These are phyloP conservation scores for Castanea crenata DNA, from an alignment of 306 rosid genomes.

Conservation along the genomic window DNA sequence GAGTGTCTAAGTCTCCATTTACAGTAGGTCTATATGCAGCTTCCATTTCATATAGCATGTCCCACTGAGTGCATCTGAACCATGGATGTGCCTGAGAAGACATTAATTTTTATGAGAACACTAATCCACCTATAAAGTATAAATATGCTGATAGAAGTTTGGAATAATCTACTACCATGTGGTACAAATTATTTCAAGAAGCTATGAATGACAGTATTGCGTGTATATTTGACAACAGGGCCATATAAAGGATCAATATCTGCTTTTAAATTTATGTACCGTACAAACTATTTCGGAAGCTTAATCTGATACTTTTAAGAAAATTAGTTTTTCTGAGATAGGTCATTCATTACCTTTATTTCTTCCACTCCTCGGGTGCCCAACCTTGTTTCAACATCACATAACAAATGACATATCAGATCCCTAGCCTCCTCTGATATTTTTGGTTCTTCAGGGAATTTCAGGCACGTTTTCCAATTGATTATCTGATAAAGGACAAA, in stretches of 20 bases:
- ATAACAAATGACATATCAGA: conserved; percentile 76
- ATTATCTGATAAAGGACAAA: conserved; percentile 64
- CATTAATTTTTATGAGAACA: conserved; percentile 10
- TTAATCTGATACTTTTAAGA: conserved; percentile 6
- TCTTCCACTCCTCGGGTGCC: conserved; percentile 92
- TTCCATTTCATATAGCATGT: conserved; percentile 86
- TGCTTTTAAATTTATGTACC: neutral
- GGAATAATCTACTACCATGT: neutral
- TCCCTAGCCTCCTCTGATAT: conserved; percentile 82
- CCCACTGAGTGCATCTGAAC: conserved; percentile 85
- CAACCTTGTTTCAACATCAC: conserved; percentile 90
- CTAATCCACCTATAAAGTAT: neutral
- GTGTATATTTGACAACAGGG: conserved; percentile 1
- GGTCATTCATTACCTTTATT: conserved; percentile 71
- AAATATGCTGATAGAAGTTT: neutral
- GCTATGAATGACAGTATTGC: neutral
- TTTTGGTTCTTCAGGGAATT: conserved; percentile 92
- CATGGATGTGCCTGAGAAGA: conserved; percentile 90
- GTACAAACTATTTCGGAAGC: neutral
- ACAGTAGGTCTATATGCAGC: conserved; percentile 90
- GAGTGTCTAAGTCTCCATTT: conserved; percentile 89
- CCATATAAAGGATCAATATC: neutral
- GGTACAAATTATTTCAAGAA: neutral
- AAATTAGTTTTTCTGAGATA: conserved; percentile 9
- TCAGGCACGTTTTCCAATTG: conserved; percentile 94